Percentiles rank a stretch among this genome's conserved stretches.
Conservation (phyloP, 495 filamentous ascomycete genomes). For the Lasiosphaeria ovina region DNA sequence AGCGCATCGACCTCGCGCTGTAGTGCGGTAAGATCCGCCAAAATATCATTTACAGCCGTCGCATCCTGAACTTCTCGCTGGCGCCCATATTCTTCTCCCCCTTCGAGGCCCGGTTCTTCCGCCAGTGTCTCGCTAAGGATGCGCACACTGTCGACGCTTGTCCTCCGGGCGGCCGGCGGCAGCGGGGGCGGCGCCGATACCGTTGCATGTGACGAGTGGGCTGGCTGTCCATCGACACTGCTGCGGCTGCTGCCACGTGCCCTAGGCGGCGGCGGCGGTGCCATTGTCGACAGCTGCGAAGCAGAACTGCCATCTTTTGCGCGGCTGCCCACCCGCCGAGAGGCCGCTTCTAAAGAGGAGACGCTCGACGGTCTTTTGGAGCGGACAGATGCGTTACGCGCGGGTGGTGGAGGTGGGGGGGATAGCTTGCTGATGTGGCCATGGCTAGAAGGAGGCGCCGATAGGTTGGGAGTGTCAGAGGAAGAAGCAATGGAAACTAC, state of each 20-base stretch:
- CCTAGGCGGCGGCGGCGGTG: slow-evolving; percentile 61
- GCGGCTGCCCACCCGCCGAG: slow-evolving; percentile 23
- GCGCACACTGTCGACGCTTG: slow-evolving; percentile 16
- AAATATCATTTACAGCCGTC: slow-evolving; percentile 49
- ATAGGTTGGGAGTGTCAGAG: background rate
- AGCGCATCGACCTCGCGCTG: slow-evolving; percentile 73
- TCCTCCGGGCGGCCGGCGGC: slow-evolving; percentile 12
- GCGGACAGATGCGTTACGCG: slow-evolving; percentile 39
- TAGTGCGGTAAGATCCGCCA: slow-evolving; percentile 65
- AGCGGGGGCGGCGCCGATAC: background rate
- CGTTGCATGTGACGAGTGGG: no score
- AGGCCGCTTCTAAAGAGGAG: slow-evolving; percentile 31
- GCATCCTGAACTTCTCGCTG: background rate
- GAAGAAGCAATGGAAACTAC: background rate
- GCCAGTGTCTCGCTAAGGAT: slow-evolving; percentile 13
- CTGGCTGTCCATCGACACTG: slow-evolving; percentile 34
- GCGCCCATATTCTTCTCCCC: slow-evolving; percentile 1
- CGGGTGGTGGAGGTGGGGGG: slow-evolving; percentile 46
- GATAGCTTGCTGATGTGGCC: slow-evolving; percentile 27
- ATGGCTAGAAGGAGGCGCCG: background rate
- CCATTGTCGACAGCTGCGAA: slow-evolving; percentile 35
- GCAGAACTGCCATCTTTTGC: slow-evolving; percentile 22
- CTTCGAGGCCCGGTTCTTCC: slow-evolving; percentile 16
- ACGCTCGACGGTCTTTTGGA: slow-evolving; percentile 36
- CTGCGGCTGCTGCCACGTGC: slow-evolving; percentile 55